Conservation (phyloP, 345 rosid genomes). For the Rhizophora mangle region DNA sequence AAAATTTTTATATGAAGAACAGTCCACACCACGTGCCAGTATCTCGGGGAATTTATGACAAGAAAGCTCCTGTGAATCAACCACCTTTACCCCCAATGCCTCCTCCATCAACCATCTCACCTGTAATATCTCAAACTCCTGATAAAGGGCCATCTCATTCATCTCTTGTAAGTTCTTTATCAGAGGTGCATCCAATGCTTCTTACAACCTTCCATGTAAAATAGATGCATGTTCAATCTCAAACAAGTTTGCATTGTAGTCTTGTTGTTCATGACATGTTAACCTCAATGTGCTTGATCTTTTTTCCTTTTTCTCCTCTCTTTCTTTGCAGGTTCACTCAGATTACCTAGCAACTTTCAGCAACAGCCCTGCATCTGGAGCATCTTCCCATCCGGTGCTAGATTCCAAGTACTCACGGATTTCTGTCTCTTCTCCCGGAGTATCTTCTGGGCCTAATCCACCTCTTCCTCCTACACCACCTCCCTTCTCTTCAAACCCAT, state of each 20-base stretch:
- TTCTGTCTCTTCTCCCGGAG: slow-evolving; percentile 54
- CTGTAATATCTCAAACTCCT: slow-evolving; percentile 49
- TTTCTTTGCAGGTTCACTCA: slow-evolving; percentile 48
- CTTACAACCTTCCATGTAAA: slow-evolving; percentile 43
- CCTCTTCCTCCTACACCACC: slow-evolving; percentile 85
- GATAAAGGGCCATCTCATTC: slow-evolving; percentile 46
- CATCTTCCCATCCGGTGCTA: slow-evolving; percentile 31
- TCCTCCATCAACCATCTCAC: slow-evolving; percentile 58
- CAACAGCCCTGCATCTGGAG: slow-evolving; percentile 29
- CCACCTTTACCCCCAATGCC: slow-evolving; percentile 96
- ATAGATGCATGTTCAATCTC: neutral
- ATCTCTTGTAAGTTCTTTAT: slow-evolving; percentile 40
- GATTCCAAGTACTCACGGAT: slow-evolving; percentile 43
- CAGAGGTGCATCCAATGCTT: slow-evolving; percentile 35
- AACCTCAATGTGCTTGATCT: slow-evolving; percentile 7
- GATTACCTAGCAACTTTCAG: slow-evolving; percentile 44
- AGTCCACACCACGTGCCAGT: slow-evolving; percentile 56
- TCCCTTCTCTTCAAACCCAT: slow-evolving; percentile 78
- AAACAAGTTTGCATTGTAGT: neutral
- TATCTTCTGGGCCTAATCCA: slow-evolving; percentile 72
- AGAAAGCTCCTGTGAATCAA: slow-evolving; percentile 55
- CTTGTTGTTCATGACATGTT: slow-evolving; percentile 3
- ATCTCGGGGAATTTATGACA: slow-evolving; percentile 72
- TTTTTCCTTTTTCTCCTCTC: neutral
- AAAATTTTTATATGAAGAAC: slow-evolving; percentile 61